A percentile compares a stretch with the other conserved stretches of the same genome.
Conservation (phyloP, 345 rosid species). For the Eucalyptus erythrocorys region DNA sequence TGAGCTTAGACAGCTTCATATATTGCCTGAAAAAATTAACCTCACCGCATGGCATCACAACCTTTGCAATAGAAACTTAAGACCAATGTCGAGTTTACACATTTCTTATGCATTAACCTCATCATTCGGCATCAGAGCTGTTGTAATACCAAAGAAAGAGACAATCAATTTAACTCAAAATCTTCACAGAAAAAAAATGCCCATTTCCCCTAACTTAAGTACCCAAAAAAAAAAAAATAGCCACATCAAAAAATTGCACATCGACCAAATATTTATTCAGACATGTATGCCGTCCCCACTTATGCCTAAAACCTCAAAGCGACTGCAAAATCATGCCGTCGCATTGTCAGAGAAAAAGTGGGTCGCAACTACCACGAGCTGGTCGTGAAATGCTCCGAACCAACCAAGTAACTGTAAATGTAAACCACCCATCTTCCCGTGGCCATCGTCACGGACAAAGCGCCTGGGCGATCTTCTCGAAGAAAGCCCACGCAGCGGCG, state of each 20-base stretch:
- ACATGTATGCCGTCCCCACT: neutral
- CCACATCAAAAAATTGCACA: neutral
- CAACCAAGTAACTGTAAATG: neutral
- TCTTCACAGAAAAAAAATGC: neutral
- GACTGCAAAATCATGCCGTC: no score
- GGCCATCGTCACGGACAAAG: neutral
- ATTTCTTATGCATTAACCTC: no score
- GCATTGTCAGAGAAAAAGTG: neutral
- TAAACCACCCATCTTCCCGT: neutral
- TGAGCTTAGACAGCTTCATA: neutral
- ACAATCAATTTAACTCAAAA: neutral
- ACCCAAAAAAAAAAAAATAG: neutral
- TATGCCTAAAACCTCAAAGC: neutral
- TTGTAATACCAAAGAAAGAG: neutral
- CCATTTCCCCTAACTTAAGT: neutral
- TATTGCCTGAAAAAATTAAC: neutral
- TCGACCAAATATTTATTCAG: neutral
- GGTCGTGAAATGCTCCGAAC: neutral
- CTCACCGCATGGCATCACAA: neutral
- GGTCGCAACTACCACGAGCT: neutral
- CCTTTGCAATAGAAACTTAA: neutral
- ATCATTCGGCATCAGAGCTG: no score
- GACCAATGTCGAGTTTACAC: no score
- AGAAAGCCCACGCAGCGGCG: neutral
- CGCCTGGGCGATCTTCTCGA: neutral